phyloP scores from a whole-genome alignment of 129 eudicot species.

The Ambrosia trifida region DNA sequence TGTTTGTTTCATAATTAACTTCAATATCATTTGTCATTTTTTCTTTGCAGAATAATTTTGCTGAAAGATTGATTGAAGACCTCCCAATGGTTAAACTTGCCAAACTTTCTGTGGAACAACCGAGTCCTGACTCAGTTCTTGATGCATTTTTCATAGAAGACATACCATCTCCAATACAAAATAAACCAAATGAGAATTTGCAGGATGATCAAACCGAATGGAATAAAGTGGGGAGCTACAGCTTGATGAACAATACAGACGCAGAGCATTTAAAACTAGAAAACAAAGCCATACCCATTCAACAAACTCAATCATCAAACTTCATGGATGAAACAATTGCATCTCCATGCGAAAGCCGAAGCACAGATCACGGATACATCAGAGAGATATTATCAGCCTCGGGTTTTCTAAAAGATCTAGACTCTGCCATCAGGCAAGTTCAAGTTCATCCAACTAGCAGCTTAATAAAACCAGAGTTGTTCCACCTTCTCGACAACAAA shows the following conservation, averaged over 20 bases:
- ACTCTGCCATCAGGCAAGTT: constrained; percentile 35
- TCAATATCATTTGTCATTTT: constrained; percentile 20
- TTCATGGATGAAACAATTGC: constrained; percentile 20
- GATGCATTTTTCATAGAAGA: constrained; percentile 76
- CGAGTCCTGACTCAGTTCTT: constrained; percentile 92
- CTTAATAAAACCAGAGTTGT: constrained; percentile 63
- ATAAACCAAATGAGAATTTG: constrained; percentile 46
- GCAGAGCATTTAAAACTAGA: constrained; percentile 36
- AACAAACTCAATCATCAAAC: constrained; percentile 33
- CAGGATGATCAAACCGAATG: constrained; percentile 43
- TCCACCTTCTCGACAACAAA: constrained; percentile 61
- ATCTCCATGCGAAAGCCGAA: constrained; percentile 34
- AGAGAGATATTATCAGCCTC: constrained; percentile 58
- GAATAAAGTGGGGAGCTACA: constrained; percentile 30
- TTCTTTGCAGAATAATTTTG: constrained; percentile 36
- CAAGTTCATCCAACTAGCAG: constrained; percentile 48
- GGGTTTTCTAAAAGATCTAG: constrained; percentile 50
- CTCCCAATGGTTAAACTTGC: constrained; percentile 42
- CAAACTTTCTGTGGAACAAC: constrained; percentile 58
- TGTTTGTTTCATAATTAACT: background rate
- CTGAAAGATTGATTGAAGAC: constrained; percentile 47
- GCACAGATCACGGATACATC: constrained; percentile 53
- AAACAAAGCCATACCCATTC: constrained; percentile 32
- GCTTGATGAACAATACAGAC: constrained; percentile 30
- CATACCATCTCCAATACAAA: constrained; percentile 79